phyloP scores from a whole-genome alignment of 768 basidiomycete species.

The Fomitopsis pulvina region DNA sequence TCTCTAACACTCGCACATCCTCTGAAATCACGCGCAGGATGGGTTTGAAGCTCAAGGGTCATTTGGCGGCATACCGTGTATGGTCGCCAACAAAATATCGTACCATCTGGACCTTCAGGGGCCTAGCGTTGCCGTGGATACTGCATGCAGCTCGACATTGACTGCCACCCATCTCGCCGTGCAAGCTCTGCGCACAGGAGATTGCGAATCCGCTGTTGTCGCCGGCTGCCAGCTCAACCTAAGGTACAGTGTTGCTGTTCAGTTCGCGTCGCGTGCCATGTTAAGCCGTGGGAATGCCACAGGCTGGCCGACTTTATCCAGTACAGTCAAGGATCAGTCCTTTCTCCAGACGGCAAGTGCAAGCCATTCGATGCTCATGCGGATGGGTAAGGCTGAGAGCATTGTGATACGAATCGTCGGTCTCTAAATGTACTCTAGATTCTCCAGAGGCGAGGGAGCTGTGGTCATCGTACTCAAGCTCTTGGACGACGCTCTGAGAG shows the following conservation, averaged over 20 bases:
- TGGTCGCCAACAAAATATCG: constrained; percentile 36
- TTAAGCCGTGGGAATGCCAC: too few relatives aligned
- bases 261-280: too few relatives aligned
- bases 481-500: constrained; percentile 29
- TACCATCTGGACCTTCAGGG: constrained; percentile 36
- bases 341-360: constrained; percentile 35
- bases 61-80: constrained; percentile 27
- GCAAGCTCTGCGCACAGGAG: constrained; percentile 35
- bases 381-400: constrained; percentile 29
- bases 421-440: too few relatives aligned
- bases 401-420: too few relatives aligned
- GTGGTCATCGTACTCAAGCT: constrained; percentile 35
- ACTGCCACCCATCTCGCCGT: constrained; percentile 43
- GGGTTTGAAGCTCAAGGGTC: constrained; percentile 27
- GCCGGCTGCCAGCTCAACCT: constrained; percentile 39
- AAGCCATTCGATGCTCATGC: constrained; percentile 39
- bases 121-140: constrained; percentile 44
- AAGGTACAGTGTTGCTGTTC: too few relatives aligned
- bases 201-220: constrained; percentile 42
- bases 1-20: not conserved
- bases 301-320: constrained; percentile 30
- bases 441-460: constrained; percentile 33
- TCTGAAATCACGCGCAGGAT: constrained; percentile 22
- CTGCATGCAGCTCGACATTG: constrained; percentile 43
- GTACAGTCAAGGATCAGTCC: constrained; percentile 32